Conservation (phyloP, 2,329 filamentous ascomycete genomes). For the Beauveria varroae region DNA sequence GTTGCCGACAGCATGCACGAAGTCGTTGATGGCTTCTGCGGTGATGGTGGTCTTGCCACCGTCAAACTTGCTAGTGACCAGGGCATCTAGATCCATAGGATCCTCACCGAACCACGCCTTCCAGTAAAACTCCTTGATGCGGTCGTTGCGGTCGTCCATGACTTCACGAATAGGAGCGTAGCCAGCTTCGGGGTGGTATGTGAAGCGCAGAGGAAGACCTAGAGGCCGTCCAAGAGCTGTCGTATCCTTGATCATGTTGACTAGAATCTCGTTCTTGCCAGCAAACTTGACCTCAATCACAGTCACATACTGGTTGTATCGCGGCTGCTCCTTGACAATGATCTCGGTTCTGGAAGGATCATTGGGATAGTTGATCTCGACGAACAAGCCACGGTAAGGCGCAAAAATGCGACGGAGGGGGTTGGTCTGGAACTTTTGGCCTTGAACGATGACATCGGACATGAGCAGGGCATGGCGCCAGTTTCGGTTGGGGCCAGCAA, state of each 20-base stretch:
- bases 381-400: conserved; percentile 75
- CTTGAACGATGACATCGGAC: conserved; percentile 88
- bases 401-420: conserved; percentile 88
- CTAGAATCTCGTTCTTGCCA: conserved; percentile 69
- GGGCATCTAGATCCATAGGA: conserved; percentile 70
- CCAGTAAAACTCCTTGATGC: conserved; percentile 99
- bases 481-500: conserved; percentile 78
- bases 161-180: conserved; percentile 97
- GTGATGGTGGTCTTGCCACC: conserved; percentile 84
- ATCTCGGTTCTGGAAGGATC: conserved; percentile 79
- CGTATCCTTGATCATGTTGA: conserved; percentile 89
- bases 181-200: conserved; percentile 88
- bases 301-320: conserved; percentile 78
- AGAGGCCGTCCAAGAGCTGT: conserved; percentile 77
- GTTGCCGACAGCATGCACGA: conserved; percentile 98
- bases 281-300: conserved; percentile 78
- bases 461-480: conserved; percentile 95
- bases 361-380: conserved; percentile 79
- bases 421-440: conserved; percentile 95
- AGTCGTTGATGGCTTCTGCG: conserved; percentile 90
- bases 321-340: conserved; percentile 76
- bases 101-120: conserved; percentile 93
- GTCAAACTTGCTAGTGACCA: conserved; percentile 81
- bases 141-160: conserved; percentile 92
- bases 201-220: conserved; percentile 80